These are phyloP conservation scores for Fusarium falciforme DNA, from an alignment of 2,329 filamentous ascomycete genomes.

Conservation along the genomic window DNA sequence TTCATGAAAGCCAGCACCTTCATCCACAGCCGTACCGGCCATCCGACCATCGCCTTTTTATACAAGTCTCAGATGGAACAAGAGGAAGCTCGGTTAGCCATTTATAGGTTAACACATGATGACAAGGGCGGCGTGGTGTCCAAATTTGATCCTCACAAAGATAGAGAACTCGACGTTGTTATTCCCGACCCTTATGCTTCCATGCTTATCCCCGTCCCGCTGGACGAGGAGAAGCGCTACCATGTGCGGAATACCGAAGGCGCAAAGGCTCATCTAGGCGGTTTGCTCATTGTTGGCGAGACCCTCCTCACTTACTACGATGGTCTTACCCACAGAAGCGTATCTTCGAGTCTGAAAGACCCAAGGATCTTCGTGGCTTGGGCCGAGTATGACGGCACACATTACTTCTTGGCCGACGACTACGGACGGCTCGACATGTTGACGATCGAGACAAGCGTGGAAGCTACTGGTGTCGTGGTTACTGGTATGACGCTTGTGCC, in stretches of 20 bases:
- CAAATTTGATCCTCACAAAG: slow-evolving; percentile 65
- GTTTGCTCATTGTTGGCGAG: slow-evolving; percentile 80
- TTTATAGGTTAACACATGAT: slow-evolving; percentile 69
- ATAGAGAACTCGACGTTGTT: slow-evolving; percentile 65
- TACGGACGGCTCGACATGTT: slow-evolving; percentile 89
- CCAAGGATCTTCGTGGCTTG: slow-evolving; percentile 92
- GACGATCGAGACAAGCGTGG: slow-evolving; percentile 76
- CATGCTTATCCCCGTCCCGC: slow-evolving; percentile 72
- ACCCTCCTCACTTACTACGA: slow-evolving; percentile 89
- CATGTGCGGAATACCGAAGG: slow-evolving; percentile 66
- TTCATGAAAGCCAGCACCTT: slow-evolving; percentile 70
- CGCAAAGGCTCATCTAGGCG: slow-evolving; percentile 71
- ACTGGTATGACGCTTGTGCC: slow-evolving; percentile 75
- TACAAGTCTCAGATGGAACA: slow-evolving; percentile 66
- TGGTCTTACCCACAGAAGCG: slow-evolving; percentile 75
- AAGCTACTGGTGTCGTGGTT: slow-evolving; percentile 74
- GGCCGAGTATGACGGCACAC: slow-evolving; percentile 83
- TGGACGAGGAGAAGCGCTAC: slow-evolving; percentile 69
- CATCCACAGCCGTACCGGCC: slow-evolving; percentile 67
- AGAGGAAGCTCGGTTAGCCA: slow-evolving; percentile 65
- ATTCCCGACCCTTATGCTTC: slow-evolving; percentile 67
- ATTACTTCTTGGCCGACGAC: slow-evolving; percentile 91
- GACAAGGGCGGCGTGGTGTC: slow-evolving; percentile 67
- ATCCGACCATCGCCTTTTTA: slow-evolving; percentile 68
- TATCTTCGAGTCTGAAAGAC: slow-evolving; percentile 74